Evolutionary conservation across 371 early-diverging fungal species (phyloP), one percentile per base, ranked within the genome.

Genomic region (Mortierella sp.): DNA sequence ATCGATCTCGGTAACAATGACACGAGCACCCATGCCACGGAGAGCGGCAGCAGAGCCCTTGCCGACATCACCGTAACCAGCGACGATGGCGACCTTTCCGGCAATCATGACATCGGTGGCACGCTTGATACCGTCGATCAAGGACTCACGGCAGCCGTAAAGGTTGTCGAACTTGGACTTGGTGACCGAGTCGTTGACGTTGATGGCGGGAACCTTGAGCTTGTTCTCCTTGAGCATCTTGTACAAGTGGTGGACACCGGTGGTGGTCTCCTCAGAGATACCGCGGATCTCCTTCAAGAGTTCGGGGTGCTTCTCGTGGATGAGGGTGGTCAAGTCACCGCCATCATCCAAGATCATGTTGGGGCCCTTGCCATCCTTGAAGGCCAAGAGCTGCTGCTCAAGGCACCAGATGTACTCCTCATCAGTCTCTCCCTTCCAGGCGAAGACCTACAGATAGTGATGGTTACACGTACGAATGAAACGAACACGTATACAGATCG

Each of bases 21-120:
- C 99, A 86, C 98, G 95, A 74, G 99, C 95, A 75, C 99, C 99
- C 96, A 99, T 97, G 80, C 97, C 98, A 85, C 95, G 91, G 83
- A 99, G 94, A 70, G 99, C 97, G 82, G 93, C 95, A 80, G 99
- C 98, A 86, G 98, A 98, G 77, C 99, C 99, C 93, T 99, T 99
- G 82, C 99, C 99, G 83, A 99, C 99, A 89, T 99, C 99, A 88
- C 99, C 99, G 90, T 96, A 98, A 85, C 99, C 99, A 83, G 98
- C 98, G 70, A 98, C 97, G 73, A 98, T 95, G 65, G 97, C 92
- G 47, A 98, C 95, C 92, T 99, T 98, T 77, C 99, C 99, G 81
- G 99, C 99, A 84, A 99, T 99, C 99, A 98, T 98, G 80, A 97
- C 98, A 86, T 98, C 99, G 76, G 99, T 99, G 83, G 98, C 99